Evolutionary conservation across 2,329 filamentous ascomycete species (phyloP), one percentile per base, ranked within the genome.

Genomic region (Emericellopsis cladophorae): DNA sequence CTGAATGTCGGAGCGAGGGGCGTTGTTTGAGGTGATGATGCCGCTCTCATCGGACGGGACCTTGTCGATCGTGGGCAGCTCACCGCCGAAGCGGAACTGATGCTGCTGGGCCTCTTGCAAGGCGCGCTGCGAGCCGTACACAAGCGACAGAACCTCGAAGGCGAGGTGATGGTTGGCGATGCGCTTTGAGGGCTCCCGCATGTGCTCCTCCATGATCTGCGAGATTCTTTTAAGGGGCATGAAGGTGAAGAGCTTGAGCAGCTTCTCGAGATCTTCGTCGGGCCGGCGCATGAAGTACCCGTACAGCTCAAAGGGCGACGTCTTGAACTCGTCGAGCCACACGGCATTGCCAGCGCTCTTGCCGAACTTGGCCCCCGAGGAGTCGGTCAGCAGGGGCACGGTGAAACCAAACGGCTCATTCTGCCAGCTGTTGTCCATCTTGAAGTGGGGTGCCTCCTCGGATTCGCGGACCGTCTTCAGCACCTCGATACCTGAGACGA

Each of bases 291-390:
- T 70, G 51, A 96, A 92, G 66, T 90, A 95, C 57, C 89, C 70
- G 57, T 96, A 96, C 1, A 96, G 69, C 43, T 96, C 87, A 53
- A 90, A 95, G 0, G 79, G 67, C 24, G 74, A 79, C 2, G 90
- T 94, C 73, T 87, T 75, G 51, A 81, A 79, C 40, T 72, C 70
- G 57, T 95, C 87, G 4, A 98, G 73, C 92, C 92, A 98, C 31
- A 98, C 64, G 3, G 90, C 89, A 57, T 96, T 96, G 22, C 89
- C 90, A 2, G 87, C 84, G 46, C 81, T 93, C 66, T 98, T 98
- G 40, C 92, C 92, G 51, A 96, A 89, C 60, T 98, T 98, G 55
- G 77, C 78, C 15, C 92, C 92, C 1, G 84, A 76, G 1, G 84
- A 70, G 40, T 90, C 89, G 0, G 88, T 95, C 31, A 98, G 67